phyloP scores from a whole-genome alignment of 176 grass and related monocot species.

The Triticum urartu region DNA sequence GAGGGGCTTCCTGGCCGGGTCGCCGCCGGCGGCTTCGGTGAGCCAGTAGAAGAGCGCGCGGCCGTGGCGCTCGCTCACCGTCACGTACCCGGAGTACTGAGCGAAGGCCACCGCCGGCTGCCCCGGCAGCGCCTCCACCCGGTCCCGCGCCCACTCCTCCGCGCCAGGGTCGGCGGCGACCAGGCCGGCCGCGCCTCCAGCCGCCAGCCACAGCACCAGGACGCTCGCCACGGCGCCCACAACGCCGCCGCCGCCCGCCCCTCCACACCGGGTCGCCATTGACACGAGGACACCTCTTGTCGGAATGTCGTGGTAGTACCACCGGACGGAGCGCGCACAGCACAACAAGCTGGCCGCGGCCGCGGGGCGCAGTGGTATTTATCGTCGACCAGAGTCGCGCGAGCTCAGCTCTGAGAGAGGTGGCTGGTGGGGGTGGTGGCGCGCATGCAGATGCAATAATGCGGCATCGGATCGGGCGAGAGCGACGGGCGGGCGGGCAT shows the following conservation, averaged over 20 bases:
- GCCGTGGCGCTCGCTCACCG: conserved; percentile 58
- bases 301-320: background rate
- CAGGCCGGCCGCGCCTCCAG: background rate
- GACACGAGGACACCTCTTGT: background rate
- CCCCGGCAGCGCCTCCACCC: conserved; percentile 63
- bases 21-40: conserved; percentile 58
- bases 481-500: background rate
- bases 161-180: background rate
- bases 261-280: background rate
- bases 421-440: background rate
- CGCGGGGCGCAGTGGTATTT: background rate
- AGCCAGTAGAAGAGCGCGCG: conserved; percentile 99
- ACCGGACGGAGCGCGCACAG: background rate
- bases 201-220: background rate
- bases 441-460: conserved; percentile 33
- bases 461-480: conserved; percentile 43
- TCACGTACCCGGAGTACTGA: conserved; percentile 90
- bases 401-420: background rate
- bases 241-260: background rate
- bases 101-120: conserved; percentile 75
- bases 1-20: conserved; percentile 66
- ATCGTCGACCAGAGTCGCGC: background rate
- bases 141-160: conserved; percentile 48
- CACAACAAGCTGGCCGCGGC: background rate
- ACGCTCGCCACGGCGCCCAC: background rate